phyloP scores from a whole-genome alignment of 139 green algal species.

The Ostreobium quekettii region DNA sequence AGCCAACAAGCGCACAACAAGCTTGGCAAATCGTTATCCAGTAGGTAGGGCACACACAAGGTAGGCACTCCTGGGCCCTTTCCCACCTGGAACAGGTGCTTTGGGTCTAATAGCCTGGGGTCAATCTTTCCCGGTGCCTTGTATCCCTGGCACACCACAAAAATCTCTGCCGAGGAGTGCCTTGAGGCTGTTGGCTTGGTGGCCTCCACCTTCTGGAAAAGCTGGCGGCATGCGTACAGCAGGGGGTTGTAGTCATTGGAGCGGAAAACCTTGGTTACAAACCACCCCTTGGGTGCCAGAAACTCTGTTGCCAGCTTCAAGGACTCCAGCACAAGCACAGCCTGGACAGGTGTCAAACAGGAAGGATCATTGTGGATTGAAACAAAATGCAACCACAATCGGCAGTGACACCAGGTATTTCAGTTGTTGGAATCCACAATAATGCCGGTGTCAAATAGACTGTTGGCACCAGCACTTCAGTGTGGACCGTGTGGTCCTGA shows the following conservation, averaged over 20 bases:
- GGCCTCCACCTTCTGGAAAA: conserved; percentile 93
- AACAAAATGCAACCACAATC: too few relatives aligned
- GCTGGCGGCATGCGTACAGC: conserved; percentile 93
- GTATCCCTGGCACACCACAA: conserved; percentile 93
- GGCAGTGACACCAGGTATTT: too few relatives aligned
- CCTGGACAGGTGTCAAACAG: too few relatives aligned
- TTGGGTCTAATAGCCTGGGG: conserved; percentile 86
- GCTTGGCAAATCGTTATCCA: too few relatives aligned
- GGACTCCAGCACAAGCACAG: conserved; percentile 83
- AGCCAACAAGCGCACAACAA: too few relatives aligned
- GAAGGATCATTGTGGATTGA: too few relatives aligned
- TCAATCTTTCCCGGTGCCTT: conserved; percentile 96
- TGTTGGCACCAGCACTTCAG: too few relatives aligned
- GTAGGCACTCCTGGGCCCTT: background rate
- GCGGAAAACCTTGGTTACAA: conserved; percentile 96
- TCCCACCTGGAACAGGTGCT: conserved; percentile 69
- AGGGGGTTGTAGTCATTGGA: conserved; percentile 95
- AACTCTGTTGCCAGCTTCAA: conserved; percentile 86
- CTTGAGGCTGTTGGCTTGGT: conserved; percentile 89
- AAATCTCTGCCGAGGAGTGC: conserved; percentile 91
- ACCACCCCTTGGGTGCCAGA: conserved; percentile 77
- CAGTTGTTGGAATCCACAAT: too few relatives aligned
- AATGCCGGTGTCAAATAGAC: too few relatives aligned
- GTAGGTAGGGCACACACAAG: too few relatives aligned
- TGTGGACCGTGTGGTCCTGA: too few relatives aligned